These are phyloP conservation scores for Kodamaea fungicola DNA, from an alignment of 1,139 yeast species.

Conservation along the genomic window DNA sequence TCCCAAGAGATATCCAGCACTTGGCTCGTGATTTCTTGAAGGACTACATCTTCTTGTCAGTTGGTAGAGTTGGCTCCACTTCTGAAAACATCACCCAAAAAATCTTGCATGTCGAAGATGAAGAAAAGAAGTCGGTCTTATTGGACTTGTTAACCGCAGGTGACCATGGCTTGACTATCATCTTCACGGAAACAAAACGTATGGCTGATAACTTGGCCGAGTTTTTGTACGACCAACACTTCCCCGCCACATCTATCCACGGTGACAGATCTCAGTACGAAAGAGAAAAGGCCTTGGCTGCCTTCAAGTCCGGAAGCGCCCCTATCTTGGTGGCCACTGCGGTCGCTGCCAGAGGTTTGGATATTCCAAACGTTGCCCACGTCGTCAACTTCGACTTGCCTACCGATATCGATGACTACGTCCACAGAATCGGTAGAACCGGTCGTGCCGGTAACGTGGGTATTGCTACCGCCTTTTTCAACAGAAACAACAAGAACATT, in stretches of 20 bases:
- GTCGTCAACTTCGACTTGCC: slow-evolving; percentile 97
- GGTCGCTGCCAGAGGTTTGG: slow-evolving; percentile 99
- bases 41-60: slow-evolving; percentile 92
- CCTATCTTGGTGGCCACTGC: slow-evolving; percentile 97
- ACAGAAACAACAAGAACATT: slow-evolving; percentile 89
- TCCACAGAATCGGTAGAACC: slow-evolving; percentile 99
- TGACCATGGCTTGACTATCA: slow-evolving; percentile 83
- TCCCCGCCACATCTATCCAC: slow-evolving; percentile 97
- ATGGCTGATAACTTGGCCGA: slow-evolving; percentile 97
- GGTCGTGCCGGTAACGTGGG: slow-evolving; percentile 99
- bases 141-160: slow-evolving; percentile 80
- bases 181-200: slow-evolving; percentile 97
- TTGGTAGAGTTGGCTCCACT: slow-evolving; percentile 98
- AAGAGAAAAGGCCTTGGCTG: slow-evolving; percentile 94
- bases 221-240: slow-evolving; percentile 80
- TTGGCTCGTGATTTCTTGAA: slow-evolving; percentile 96
- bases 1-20: slow-evolving; percentile 96
- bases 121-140: slow-evolving; percentile 88
- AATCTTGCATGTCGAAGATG: slow-evolving; percentile 89
- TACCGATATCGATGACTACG: slow-evolving; percentile 95
- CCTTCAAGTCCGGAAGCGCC: slow-evolving; percentile 81
- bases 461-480: slow-evolving; percentile 96
- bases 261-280: slow-evolving; percentile 98
- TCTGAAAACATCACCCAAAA: slow-evolving; percentile 96
- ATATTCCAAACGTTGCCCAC: slow-evolving; percentile 97